Percentiles rank a stretch among this genome's conserved stretches.
These are phyloP conservation scores for Aspergillus brasiliensis DNA, from an alignment of 2,329 filamentous ascomycete genomes.

Conservation along the genomic window DNA sequence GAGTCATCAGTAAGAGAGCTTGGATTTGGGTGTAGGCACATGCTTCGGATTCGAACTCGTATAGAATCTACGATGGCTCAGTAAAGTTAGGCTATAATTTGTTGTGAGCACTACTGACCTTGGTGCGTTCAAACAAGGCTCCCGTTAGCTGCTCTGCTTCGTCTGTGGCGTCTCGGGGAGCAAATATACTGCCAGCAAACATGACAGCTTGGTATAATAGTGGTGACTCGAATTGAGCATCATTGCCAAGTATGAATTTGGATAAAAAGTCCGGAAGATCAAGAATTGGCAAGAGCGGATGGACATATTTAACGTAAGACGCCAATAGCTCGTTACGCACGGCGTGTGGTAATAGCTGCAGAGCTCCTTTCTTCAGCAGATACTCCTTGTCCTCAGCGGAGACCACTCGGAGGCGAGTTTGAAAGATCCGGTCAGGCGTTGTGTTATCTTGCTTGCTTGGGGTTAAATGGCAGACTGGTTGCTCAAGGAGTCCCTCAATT, in stretches of 20 bases:
- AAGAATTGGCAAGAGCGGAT: constrained; percentile 14
- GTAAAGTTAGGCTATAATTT: not conserved
- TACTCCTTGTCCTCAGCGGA: not conserved
- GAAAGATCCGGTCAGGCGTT: not conserved
- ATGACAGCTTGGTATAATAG: constrained; percentile 17
- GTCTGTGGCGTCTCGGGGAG: not conserved
- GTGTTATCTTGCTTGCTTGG: not conserved
- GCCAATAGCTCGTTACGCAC: not conserved
- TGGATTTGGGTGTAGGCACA: constrained; percentile 17
- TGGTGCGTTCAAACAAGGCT: constrained; percentile 11
- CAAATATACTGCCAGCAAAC: constrained; percentile 17
- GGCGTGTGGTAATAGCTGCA: not conserved
- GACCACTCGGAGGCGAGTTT: not conserved
- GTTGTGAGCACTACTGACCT: constrained; percentile 2
- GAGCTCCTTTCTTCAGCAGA: not conserved
- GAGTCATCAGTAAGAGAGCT: constrained; percentile 16
- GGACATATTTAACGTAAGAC: constrained; percentile 17
- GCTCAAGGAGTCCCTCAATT: not conserved
- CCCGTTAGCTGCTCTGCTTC: constrained; percentile 8
- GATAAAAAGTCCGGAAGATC: constrained; percentile 12
- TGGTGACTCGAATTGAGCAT: constrained; percentile 10
- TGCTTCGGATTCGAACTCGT: constrained; percentile 17
- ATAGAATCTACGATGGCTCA: constrained; percentile 6
- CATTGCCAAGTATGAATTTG: constrained; percentile 11
- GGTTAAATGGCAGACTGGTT: not conserved